Conservation (phyloP, 768 basidiomycete genomes). For the Amylocystis lapponica region DNA sequence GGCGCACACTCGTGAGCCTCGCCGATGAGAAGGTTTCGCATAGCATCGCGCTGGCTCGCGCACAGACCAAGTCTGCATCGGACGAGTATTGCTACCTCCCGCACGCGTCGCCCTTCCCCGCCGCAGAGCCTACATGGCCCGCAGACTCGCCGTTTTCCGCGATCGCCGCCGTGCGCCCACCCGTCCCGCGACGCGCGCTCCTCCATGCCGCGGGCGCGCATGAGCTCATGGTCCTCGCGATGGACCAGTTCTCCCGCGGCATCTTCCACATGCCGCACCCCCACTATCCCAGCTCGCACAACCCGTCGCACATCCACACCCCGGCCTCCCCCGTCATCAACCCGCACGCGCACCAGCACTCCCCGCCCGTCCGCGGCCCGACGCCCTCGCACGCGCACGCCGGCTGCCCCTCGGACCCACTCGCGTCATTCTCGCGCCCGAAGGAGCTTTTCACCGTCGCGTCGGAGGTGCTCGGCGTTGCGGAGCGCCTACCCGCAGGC, state of each 20-base stretch:
- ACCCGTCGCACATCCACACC: constrained; percentile 12
- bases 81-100: constrained; percentile 9
- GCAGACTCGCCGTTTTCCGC: constrained; percentile 45
- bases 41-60: constrained; percentile 10
- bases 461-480: constrained; percentile 51
- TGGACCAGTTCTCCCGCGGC: constrained; percentile 65
- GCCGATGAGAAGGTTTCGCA: constrained; percentile 39
- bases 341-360: constrained; percentile 5
- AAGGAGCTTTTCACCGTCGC: constrained; percentile 60
- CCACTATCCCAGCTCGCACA: constrained; percentile 19
- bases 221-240: constrained; percentile 54
- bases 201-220: constrained; percentile 36
- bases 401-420: neutral
- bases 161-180: constrained; percentile 44
- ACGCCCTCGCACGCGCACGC: constrained; percentile 9
- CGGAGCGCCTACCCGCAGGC: constrained; percentile 45
- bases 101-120: constrained; percentile 13
- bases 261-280: constrained; percentile 69
- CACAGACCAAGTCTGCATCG: constrained; percentile 6
- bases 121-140: constrained; percentile 43
- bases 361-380: constrained; percentile 1
- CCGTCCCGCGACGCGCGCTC: constrained; percentile 43
- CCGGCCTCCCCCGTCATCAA: constrained; percentile 4
- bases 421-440: constrained; percentile 42
- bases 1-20: constrained; percentile 55